Base-by-base conservation (phyloP, 2,329 filamentous ascomycete species). In the Dactylonectria estremocensis region DNA sequence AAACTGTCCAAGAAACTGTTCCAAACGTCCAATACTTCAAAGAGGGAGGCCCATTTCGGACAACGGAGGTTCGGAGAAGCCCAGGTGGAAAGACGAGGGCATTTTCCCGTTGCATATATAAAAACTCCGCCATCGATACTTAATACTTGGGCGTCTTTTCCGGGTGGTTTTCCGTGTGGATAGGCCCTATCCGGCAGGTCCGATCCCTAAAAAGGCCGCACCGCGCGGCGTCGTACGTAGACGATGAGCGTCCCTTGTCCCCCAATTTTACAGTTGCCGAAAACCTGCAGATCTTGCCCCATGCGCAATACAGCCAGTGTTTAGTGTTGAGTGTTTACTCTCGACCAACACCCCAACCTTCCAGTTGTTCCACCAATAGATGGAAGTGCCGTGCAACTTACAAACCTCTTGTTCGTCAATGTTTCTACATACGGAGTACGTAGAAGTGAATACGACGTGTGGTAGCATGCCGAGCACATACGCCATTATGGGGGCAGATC, bases 321-420 rank as follows among this genome's bases (percentile, higher is more conserved):
- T 49, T 33, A 37, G 28, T 13, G 22, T 57, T 55, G 22, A 55
- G 35, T 45, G 31, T 53, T 33, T 20, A 20, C 7, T n/a, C 16
- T 18, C 22, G 50, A 35, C 8, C 22, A 22, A n/a, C 3, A 4
- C 22, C 13, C 28, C 46, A 49, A 16, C 16, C 49, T 28, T 28
- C 8, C 31, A 8, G 22, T 48, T 58, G 28, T 58, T 58, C 55
- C 55, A 58, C 55, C 55, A 58, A 58, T 58, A n/a, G 11, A 16
- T 11, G 55, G n/a, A n/a, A 43, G n/a, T 43, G 40, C 14, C 40
- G 40, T 43, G 40, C 40, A 8, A n/a, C 40, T 43, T n/a, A 8
- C 14, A n/a, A 6, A 8, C 40, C 8, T 43, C 40, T 14, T 14
- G 16, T n/a, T 8, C 14, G 16, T n/a, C 16, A n/a, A n/a, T 43